Percentiles rank a stretch among this genome's conserved stretches.
These are phyloP conservation scores for Trichoderma hamatum DNA, from an alignment of 2,329 filamentous ascomycete genomes.

Conservation along the genomic window DNA sequence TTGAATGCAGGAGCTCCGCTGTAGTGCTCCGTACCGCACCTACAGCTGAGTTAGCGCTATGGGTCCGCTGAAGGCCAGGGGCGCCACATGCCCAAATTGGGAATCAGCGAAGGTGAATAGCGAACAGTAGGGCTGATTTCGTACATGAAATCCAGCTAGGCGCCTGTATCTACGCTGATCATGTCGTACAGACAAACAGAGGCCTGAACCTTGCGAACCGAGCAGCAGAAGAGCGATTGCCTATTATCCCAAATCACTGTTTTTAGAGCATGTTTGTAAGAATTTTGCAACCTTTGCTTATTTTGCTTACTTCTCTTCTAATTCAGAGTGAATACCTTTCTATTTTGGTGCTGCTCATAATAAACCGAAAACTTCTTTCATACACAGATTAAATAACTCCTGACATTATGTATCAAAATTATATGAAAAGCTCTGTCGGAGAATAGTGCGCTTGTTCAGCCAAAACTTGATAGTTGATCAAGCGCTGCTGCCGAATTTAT, in stretches of 20 bases:
- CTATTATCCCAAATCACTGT: not conserved
- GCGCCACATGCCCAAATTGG: slow-evolving; percentile 10
- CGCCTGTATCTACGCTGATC: not conserved
- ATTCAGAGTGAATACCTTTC: not conserved
- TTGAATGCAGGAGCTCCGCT: slow-evolving; percentile 17
- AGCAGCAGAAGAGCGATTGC: not conserved
- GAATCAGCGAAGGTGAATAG: slow-evolving; percentile 3
- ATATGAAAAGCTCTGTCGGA: not conserved
- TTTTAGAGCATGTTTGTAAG: not conserved
- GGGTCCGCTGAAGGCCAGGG: slow-evolving; percentile 13
- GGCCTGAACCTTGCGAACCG: not conserved
- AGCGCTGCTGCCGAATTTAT: not conserved
- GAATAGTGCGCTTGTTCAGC: not conserved
- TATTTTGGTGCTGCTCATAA: too few relatives aligned
- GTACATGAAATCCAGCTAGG: slow-evolving; percentile 9
- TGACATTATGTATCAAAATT: not conserved
- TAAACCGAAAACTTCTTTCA: not conserved
- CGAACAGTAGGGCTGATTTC: slow-evolving; percentile 25
- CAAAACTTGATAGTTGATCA: not conserved
- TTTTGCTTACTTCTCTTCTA: not conserved
- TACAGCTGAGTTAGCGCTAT: slow-evolving; percentile 23
- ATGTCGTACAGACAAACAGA: not conserved
- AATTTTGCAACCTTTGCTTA: not conserved
- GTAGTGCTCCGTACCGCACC: not conserved
- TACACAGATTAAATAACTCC: not conserved